Base-by-base conservation (phyloP, 371 early-diverging fungal species). In the Mortierella polycephala region DNA sequence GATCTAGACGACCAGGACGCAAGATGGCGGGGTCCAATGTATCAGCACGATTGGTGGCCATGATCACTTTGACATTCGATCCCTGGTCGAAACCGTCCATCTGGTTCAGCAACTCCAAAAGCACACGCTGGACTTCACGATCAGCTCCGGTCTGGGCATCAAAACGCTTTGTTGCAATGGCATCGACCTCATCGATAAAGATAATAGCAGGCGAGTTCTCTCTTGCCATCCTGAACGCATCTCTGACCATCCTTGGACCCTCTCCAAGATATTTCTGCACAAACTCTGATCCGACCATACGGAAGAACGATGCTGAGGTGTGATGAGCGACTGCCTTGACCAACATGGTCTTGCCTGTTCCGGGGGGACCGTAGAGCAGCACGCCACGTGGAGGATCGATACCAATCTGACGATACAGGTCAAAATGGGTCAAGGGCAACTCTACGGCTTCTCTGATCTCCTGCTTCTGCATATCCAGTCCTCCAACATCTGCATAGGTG, bases 31-130 rank as follows among this genome's bases (percentile, higher is more conserved):
- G 99, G 85, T 99, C 99, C 41, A 99, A 82, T 5, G 99, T 99
- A 81, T 99, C 99, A 20, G 97, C 98, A 82, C 99, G 95, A 85
- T 99, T 99, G 23, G 99, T 99, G 1, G 99, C 99, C 99, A 99
- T 99, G 69, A 99, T 99, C 30, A 99, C 99, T 90, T 98, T 99
- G 73, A 99, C 99, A 84, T 98, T 99, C 23, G 94, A 92, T 8
- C 95, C 94, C 85, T 99, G 99, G 82, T 99, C 99, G 84, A 99
- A 99, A 41, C 99, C 99, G 82, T 99, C 99, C 99, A 99, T 99
- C 88, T 99, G 99, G 84, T 96, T 99, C 69, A 99, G 88, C 69
- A 99, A 88, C 87, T 99, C 99, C 14, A 99, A 85, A 41, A 99
- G 83, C 82, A 99, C 99, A 87, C 99, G 95, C 85, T 99, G 99